Evolutionary conservation across 2,329 filamentous ascomycete genomes (phyloP).

Genomic region (Penicillium sp.): DNA sequence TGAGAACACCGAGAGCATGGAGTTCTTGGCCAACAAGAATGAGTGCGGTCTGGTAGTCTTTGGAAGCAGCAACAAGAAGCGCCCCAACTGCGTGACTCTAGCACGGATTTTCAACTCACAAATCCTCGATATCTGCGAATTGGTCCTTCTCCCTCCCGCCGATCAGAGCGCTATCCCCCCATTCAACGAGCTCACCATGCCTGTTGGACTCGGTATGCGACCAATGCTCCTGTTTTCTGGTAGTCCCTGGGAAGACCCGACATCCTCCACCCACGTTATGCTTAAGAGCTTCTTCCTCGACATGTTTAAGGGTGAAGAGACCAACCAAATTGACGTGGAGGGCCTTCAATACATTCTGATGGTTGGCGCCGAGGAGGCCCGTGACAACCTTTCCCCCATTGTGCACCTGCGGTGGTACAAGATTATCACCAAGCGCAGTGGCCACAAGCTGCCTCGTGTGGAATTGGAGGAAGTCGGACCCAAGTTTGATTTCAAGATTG

Average conservation of each 20-base stretch:
- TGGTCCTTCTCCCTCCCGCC: constrained; percentile 74
- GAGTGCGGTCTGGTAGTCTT: constrained; percentile 85
- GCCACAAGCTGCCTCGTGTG: constrained; percentile 83
- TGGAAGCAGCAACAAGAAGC: constrained; percentile 85
- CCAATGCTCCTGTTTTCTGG: constrained; percentile 92
- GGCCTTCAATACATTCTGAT: constrained; percentile 89
- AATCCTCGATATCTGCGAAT: constrained; percentile 91
- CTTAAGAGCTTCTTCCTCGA: constrained; percentile 87
- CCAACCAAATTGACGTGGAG: constrained; percentile 87
- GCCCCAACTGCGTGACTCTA: constrained; percentile 86
- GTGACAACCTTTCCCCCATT: constrained; percentile 42
- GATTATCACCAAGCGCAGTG: constrained; percentile 81
- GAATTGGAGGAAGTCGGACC: constrained; percentile 96
- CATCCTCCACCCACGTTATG: constrained; percentile 76
- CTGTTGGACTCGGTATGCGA: constrained; percentile 74
- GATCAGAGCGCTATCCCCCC: constrained; percentile 46
- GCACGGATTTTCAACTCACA: constrained; percentile 82
- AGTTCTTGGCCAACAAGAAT: constrained; percentile 97
- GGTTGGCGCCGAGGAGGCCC: constrained; percentile 70
- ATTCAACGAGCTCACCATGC: constrained; percentile 59
- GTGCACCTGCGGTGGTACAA: constrained; percentile 78
- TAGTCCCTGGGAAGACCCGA: constrained; percentile 80
- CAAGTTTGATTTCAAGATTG: constrained; percentile 86
- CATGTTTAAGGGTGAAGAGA: constrained; percentile 82
- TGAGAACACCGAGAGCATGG: constrained; percentile 81